Base-by-base conservation (phyloP, 805 yeast genomes). In the Hagleromyces aurorensis region DNA sequence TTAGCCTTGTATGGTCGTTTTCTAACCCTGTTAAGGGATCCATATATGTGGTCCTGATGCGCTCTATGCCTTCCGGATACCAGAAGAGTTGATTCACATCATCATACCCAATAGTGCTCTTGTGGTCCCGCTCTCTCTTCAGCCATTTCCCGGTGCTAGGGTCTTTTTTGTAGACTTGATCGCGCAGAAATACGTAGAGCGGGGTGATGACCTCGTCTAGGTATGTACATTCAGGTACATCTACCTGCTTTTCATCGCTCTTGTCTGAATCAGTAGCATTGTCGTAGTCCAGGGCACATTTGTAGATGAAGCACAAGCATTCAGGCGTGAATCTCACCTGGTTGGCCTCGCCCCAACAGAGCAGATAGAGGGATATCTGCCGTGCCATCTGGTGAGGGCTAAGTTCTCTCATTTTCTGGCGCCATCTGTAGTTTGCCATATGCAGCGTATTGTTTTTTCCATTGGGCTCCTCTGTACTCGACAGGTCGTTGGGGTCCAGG, bases 271-370 rank as follows among this genome's bases (percentile, higher is more conserved):
- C 32, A 70, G 65, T 41, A 72, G 58, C 51, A 70, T 77, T 23
- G 78, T 66, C 25, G 78, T 81, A 38, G 79, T 54, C 57, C 74
- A 87, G 69, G 28, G 93, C 84, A 43, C 93, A 78, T 46, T 84
- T 82, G 61, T 77, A 84, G 15, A 85, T 71, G 43, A 86, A 85
- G 38, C 93, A 83, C 13, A 85, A 50, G 44, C 94, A 83, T 49
- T 85, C 96, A 0, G 96, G 95, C 75, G 85, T 77, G 45, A 81
- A 85, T 38, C 96, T 65, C 3, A 85, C 50, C 43, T 83, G 86
- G 47, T 81, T 83, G 0, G 94, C 85, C 50, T 85, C 96, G 1
- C 94, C 93, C 96, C 96, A 85, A 38, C 83, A 71, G 32, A 82
- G 52, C 8, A 85, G 62, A 46, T 76, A 86, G 6, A 85, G 55